Evolutionary conservation across 306 rosid species (phyloP).

Genomic region (Spatholobus suberectus): DNA sequence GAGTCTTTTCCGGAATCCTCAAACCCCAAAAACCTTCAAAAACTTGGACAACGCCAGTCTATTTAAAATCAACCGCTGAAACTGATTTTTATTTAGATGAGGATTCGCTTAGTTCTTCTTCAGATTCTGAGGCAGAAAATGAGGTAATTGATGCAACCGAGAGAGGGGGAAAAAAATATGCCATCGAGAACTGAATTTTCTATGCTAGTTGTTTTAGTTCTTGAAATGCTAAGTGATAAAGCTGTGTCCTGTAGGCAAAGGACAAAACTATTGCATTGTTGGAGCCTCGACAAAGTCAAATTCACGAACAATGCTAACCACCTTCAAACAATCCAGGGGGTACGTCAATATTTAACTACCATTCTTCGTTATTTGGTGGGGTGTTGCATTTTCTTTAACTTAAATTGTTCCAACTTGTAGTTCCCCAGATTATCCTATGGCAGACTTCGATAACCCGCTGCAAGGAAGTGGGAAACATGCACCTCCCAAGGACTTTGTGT

Average conservation of each 20-base stretch:
- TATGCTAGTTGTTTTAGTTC: constrained; percentile 46
- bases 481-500: constrained; percentile 88
- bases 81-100: constrained; percentile 53
- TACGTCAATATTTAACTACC: constrained; percentile 46
- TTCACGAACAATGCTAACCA: constrained; percentile 52
- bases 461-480: constrained; percentile 52
- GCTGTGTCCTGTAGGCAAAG: constrained; percentile 63
- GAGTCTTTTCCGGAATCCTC: constrained; percentile 55
- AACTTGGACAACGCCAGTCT: constrained; percentile 41
- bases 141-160: constrained; percentile 70
- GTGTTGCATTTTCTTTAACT: constrained; percentile 38
- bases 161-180: constrained; percentile 32
- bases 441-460: constrained; percentile 49
- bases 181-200: constrained; percentile 51
- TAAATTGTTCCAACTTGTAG: constrained; percentile 54
- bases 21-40: constrained; percentile 48
- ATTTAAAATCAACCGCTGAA: constrained; percentile 51
- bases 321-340: constrained; percentile 60
- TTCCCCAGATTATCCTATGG: constrained; percentile 56
- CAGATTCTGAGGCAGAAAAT: constrained; percentile 68
- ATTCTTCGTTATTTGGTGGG: constrained; percentile 35
- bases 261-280: constrained; percentile 51
- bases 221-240: constrained; percentile 40
- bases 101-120: constrained; percentile 48
- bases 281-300: constrained; percentile 55